Conservation (phyloP, 1,284 basidiomycete species). For the Phellopilus nigrolimitatus region DNA sequence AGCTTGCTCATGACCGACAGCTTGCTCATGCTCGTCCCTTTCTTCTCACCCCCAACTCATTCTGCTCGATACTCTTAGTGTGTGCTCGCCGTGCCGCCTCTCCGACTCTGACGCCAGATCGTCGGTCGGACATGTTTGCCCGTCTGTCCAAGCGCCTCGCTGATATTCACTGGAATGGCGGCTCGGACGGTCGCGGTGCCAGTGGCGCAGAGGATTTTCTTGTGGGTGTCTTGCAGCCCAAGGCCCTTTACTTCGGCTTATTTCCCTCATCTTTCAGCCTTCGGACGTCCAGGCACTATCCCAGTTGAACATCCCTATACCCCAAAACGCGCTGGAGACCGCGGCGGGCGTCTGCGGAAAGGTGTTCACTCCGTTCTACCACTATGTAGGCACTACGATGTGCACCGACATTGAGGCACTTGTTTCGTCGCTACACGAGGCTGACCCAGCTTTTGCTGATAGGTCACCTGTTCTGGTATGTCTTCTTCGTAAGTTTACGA, state of each 20-base stretch:
- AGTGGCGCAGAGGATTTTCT: background rate
- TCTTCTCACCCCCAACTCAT: background rate
- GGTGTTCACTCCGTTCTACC: conserved; percentile 28
- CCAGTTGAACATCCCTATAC: conserved; percentile 6
- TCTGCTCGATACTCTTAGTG: background rate
- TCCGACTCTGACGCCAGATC: too few species aligned
- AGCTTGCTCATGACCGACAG: too few species aligned
- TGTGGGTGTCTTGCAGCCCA: background rate
- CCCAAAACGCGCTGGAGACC: conserved; percentile 14
- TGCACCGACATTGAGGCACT: conserved; percentile 29
- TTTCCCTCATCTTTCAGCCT: background rate
- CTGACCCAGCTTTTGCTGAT: conserved; percentile 22
- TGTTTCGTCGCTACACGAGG: conserved; percentile 25
- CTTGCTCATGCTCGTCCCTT: too few species aligned
- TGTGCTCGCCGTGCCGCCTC: too few species aligned
- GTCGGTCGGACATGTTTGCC: conserved; percentile 17
- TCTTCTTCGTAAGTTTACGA: conserved; percentile 9
- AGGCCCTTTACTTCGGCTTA: background rate
- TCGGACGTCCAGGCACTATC: conserved; percentile 11
- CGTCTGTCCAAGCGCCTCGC: conserved; percentile 10
- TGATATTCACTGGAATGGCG: background rate
- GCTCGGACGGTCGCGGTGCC: background rate
- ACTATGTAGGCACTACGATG: conserved; percentile 24
- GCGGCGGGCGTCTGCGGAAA: conserved; percentile 28
- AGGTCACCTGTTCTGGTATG: conserved; percentile 21